Percentiles rank a stretch among this genome's conserved stretches.
Evolutionary conservation across 257 asterid genomes (phyloP).

Genomic region (Nicotiana attenuata): DNA sequence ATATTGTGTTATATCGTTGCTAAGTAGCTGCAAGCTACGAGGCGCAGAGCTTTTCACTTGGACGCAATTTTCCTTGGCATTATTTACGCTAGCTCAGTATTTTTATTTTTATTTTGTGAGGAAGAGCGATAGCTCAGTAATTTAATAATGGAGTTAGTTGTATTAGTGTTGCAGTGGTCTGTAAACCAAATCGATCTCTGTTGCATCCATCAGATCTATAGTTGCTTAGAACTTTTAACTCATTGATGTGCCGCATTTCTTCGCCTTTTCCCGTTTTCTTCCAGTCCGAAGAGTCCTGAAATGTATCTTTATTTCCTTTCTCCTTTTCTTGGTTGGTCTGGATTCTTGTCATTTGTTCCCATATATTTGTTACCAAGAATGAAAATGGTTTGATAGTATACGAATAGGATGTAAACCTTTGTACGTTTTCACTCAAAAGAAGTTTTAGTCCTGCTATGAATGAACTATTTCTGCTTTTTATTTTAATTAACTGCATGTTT

Average conservation of each 20-base stretch:
- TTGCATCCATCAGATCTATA: background rate
- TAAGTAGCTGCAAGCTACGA: slow-evolving; percentile 2
- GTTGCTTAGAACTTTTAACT: background rate
- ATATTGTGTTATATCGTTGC: background rate
- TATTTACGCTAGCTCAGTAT: background rate
- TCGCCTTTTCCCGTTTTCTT: background rate
- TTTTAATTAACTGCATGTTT: background rate
- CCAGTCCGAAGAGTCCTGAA: background rate
- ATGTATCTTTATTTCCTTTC: background rate
- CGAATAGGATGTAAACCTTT: background rate
- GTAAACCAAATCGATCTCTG: background rate
- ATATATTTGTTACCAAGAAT: background rate
- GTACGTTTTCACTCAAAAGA: background rate
- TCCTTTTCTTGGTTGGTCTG: background rate
- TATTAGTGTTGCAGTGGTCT: slow-evolving; percentile 2
- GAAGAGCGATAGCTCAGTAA: background rate
- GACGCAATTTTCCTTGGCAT: background rate
- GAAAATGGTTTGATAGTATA: slow-evolving; percentile 1
- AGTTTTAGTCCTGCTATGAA: background rate
- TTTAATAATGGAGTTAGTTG: background rate
- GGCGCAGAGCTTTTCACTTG: background rate
- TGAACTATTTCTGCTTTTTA: background rate
- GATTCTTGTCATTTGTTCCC: background rate
- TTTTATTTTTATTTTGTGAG: background rate
- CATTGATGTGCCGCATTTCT: background rate